A percentile compares a stretch with the other conserved stretches of the same genome.
These are phyloP conservation scores for Umbelopsis vinacea DNA, from an alignment of 192 early-diverging fungal species.

Conservation along the genomic window DNA sequence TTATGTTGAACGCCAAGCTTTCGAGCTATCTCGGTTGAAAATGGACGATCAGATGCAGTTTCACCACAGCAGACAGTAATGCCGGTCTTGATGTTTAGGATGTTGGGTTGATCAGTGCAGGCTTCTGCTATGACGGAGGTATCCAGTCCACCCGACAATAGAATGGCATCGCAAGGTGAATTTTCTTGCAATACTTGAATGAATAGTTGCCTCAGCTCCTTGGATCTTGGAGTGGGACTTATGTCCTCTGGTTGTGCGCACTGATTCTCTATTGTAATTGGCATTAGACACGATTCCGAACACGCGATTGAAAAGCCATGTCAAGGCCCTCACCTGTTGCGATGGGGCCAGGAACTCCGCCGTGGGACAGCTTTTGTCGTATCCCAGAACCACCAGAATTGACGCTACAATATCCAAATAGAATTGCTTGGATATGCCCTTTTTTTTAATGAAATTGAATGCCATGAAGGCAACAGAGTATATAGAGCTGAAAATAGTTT, in stretches of 20 bases:
- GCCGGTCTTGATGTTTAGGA: conserved; percentile 45
- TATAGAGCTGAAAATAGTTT: no score
- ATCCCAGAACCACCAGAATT: no score
- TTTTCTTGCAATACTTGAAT: conserved; percentile 4
- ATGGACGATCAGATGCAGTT: conserved; percentile 55
- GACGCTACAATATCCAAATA: no score
- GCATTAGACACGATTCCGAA: neutral
- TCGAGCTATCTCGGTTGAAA: conserved; percentile 54
- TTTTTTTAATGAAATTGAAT: no score
- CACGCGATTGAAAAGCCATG: no score
- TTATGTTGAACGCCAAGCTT: conserved; percentile 49
- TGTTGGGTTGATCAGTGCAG: conserved; percentile 7
- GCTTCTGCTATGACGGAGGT: conserved; percentile 67
- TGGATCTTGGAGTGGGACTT: neutral
- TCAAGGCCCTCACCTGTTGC: no score
- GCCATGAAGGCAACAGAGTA: no score
- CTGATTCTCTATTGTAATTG: conserved; percentile 17
- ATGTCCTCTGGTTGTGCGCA: neutral
- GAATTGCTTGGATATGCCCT: no score
- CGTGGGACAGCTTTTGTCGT: no score
- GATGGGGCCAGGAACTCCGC: neutral
- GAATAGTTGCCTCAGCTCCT: neutral
- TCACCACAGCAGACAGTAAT: conserved; percentile 58
- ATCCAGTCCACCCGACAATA: conserved; percentile 71
- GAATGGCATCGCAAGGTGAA: conserved; percentile 11